Base-by-base conservation (phyloP, 768 basidiomycete species). In the Tubosaeta sp. region DNA sequence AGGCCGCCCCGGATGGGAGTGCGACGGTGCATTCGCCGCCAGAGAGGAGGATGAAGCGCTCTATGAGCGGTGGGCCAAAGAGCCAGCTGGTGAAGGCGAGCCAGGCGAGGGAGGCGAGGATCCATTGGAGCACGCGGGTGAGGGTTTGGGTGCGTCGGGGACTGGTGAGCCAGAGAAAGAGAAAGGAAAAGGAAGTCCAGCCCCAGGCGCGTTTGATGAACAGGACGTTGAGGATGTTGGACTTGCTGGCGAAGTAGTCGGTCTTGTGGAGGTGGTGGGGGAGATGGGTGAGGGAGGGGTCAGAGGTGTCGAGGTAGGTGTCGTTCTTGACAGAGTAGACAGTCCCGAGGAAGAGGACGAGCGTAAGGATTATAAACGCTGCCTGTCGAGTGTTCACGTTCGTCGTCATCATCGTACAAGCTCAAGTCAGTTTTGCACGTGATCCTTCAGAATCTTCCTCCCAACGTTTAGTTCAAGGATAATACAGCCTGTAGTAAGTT, bases 141-240 rank as follows among this genome's bases (percentile, higher is more conserved):
- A 60, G 53, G 1, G 75, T 72, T 29, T 78, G 76, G 4, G 68
- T 66, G 10, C 66, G 63, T 2, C 73, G 65, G 5, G 85, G 80
- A 56, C 79, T 78, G 1, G 87, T 84, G 46, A 76, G 27, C 76
- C 79, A 86, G 25, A 78, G 73, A 50, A 78, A 60, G 50, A 84
- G 62, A 61, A 90, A 91, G 0, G 80, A 75, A 32, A 74, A 74
- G 7, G 89, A 77, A 1, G 93, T 94, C 93, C 94, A 97, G 0
- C 73, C 91, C 94, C 95, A 97, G 22, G 87, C 83, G 48, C 81
- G 76, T 72, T 98, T 98, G 65, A 95, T 91, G 71, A 95, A 95
- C 60, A 81, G 73, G 52, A 85, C 77, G 64, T 97, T 98, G 64
- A 98, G 76, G 1, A 79, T 45, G 64, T 94, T 97, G 59, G 77